Conservation (phyloP, 192 early-diverging fungal species). For the Linnemannia exigua region DNA sequence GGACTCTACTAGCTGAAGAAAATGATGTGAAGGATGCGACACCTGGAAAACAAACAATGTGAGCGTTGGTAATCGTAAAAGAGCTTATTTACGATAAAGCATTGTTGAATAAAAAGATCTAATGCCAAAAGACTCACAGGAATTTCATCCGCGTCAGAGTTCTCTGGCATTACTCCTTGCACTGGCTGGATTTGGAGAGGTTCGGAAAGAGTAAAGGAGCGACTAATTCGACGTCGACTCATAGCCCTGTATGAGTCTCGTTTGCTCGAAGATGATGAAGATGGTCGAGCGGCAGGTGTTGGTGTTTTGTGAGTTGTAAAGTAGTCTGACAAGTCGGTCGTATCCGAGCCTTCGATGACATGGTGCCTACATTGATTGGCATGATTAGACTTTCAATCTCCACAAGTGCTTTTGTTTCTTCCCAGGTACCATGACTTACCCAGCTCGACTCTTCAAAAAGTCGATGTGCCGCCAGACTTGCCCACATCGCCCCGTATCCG, state of each 20-base stretch:
- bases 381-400: background rate
- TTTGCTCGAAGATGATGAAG: slow-evolving; percentile 30
- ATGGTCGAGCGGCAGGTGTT: slow-evolving; percentile 3
- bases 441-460: slow-evolving; percentile 57
- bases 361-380: background rate
- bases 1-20: slow-evolving; percentile 56
- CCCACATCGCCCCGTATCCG: slow-evolving; percentile 60
- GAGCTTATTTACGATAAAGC: background rate
- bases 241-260: slow-evolving; percentile 30
- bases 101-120: background rate
- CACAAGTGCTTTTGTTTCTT: too few relatives aligned
- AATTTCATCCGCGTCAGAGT: slow-evolving; percentile 21
- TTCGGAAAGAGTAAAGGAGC: slow-evolving; percentile 52
- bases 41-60: background rate
- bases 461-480: slow-evolving; percentile 63
- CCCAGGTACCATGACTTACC: slow-evolving; percentile 38
- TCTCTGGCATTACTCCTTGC: background rate
- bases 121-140: slow-evolving; percentile 5
- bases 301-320: slow-evolving; percentile 28
- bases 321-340: slow-evolving; percentile 14
- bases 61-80: background rate
- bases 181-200: background rate
- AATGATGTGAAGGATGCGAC: slow-evolving; percentile 59
- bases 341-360: slow-evolving; percentile 20
- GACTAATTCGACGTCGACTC: slow-evolving; percentile 36